These are phyloP conservation scores for Trichoderma endophyticum DNA, from an alignment of 2,329 filamentous ascomycete species.

Conservation along the genomic window DNA sequence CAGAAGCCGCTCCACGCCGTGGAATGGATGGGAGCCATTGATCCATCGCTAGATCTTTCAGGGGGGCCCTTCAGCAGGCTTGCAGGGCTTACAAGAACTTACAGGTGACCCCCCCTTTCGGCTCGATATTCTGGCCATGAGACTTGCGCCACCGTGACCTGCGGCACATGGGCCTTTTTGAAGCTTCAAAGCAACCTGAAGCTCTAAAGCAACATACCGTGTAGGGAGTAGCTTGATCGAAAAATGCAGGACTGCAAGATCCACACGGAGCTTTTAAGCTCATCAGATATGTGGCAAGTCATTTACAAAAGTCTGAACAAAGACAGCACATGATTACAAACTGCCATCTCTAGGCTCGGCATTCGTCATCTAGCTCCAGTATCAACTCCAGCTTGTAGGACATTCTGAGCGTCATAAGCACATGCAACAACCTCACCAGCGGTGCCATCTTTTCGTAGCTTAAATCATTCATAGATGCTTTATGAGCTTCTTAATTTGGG, in stretches of 20 bases:
- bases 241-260: neutral
- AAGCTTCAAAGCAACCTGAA: neutral
- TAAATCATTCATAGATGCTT: neutral
- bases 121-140: constrained; percentile 8
- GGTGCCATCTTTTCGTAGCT: neutral
- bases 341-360: constrained; percentile 1
- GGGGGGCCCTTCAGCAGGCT: neutral
- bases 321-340: constrained; percentile 1
- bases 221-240: neutral
- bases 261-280: neutral
- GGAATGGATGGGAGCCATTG: neutral
- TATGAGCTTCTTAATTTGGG: neutral
- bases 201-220: neutral
- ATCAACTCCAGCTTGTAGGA: neutral
- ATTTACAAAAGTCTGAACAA: neutral
- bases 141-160: constrained; percentile 22
- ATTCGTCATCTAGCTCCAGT: constrained; percentile 2
- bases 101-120: neutral
- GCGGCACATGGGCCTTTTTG: constrained; percentile 21
- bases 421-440: neutral
- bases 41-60: neutral
- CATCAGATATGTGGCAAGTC: neutral
- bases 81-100: neutral
- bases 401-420: neutral
- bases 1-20: neutral